Percentiles rank a stretch among this genome's conserved stretches.
Conservation (phyloP, 192 early-diverging fungal genomes). For the Coemansia sp. region DNA sequence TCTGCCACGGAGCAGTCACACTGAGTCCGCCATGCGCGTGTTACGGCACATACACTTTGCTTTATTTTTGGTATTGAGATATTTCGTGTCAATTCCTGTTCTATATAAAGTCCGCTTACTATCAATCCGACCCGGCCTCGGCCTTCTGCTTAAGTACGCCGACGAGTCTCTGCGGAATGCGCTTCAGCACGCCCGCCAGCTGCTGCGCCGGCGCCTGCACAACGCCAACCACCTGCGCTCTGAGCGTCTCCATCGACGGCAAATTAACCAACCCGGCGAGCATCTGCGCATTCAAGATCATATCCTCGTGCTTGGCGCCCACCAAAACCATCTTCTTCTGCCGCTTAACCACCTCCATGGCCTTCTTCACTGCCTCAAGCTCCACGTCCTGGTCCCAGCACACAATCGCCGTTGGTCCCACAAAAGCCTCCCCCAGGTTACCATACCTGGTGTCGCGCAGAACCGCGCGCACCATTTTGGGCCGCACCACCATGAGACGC, state of each 20-base stretch:
- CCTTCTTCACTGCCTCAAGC: conserved; percentile 13
- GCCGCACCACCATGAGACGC: conserved; percentile 35
- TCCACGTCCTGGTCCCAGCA: conserved; percentile 19
- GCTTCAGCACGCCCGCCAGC: conserved; percentile 24
- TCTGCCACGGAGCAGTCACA: neutral
- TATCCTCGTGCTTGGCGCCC: conserved; percentile 39
- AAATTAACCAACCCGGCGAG: conserved; percentile 34
- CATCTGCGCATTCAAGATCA: conserved; percentile 40
- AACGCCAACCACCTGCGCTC: conserved; percentile 44
- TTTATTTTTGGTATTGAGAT: too few species aligned
- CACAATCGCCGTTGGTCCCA: conserved; percentile 43
- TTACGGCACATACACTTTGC: neutral
- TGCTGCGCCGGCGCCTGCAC: conserved; percentile 34
- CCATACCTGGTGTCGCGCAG: conserved; percentile 36
- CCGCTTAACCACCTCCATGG: conserved; percentile 20
- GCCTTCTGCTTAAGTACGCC: conserved; percentile 40
- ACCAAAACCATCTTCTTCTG: conserved; percentile 42
- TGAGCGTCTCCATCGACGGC: conserved; percentile 34
- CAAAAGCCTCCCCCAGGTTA: conserved; percentile 39
- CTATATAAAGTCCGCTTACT: conserved; percentile 8
- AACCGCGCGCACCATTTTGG: conserved; percentile 48
- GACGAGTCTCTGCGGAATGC: conserved; percentile 45
- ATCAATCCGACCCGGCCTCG: conserved; percentile 13
- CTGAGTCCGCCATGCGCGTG: neutral
- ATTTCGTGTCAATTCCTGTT: neutral